Conservation (phyloP, 768 basidiomycete genomes). For the Suillus americanus region DNA sequence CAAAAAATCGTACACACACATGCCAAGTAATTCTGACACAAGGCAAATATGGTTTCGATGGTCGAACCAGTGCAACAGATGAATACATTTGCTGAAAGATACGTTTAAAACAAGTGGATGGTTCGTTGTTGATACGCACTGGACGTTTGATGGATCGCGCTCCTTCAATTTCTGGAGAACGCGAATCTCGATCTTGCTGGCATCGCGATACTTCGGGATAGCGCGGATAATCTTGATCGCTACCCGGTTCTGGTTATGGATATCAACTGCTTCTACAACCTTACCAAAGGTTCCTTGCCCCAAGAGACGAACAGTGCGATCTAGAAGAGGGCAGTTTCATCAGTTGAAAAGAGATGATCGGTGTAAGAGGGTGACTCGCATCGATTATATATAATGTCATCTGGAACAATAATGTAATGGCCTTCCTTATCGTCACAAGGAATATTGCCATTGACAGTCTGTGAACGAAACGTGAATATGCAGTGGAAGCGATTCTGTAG, state of each 20-base stretch:
- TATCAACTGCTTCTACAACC: slow-evolving; percentile 91
- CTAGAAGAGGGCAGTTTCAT: slow-evolving; percentile 49
- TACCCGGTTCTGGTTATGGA: slow-evolving; percentile 70
- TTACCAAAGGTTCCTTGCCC: slow-evolving; percentile 99
- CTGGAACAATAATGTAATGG: slow-evolving; percentile 93
- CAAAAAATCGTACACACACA: slow-evolving; percentile 98
- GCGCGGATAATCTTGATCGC: slow-evolving; percentile 99
- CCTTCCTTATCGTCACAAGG: slow-evolving; percentile 98
- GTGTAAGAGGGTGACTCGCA: slow-evolving; percentile 50
- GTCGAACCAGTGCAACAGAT: slow-evolving; percentile 92
- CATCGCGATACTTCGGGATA: slow-evolving; percentile 98
- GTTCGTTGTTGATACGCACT: slow-evolving; percentile 55
- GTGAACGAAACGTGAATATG: slow-evolving; percentile 27
- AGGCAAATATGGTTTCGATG: slow-evolving; percentile 97
- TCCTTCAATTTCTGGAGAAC: slow-evolving; percentile 91
- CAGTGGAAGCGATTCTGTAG: slow-evolving; percentile 14
- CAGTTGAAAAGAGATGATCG: slow-evolving; percentile 7
- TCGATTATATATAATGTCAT: slow-evolving; percentile 83
- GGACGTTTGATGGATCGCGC: slow-evolving; percentile 81
- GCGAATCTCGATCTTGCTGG: slow-evolving; percentile 96
- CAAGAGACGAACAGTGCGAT: slow-evolving; percentile 86
- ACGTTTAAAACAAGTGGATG: slow-evolving; percentile 7
- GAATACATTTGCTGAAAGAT: slow-evolving; percentile 88
- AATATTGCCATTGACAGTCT: slow-evolving; percentile 66
- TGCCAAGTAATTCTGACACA: slow-evolving; percentile 92